A percentile compares a stretch with the other conserved stretches of the same genome.
These are phyloP conservation scores for Ricinus communis DNA, from an alignment of 345 rosid genomes.

Conservation along the genomic window DNA sequence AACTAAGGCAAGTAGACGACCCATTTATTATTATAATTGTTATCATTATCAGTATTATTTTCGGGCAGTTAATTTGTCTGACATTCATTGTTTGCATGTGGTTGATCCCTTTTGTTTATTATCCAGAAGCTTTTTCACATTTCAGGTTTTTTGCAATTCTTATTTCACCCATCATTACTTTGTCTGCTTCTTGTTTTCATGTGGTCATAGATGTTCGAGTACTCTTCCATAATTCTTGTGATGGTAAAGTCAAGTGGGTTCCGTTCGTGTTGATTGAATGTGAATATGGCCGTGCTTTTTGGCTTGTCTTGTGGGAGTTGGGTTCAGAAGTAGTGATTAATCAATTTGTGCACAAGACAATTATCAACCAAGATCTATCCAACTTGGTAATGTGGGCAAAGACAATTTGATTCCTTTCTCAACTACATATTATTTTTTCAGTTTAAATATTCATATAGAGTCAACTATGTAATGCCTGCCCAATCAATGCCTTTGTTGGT, in stretches of 20 bases:
- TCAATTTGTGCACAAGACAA: conserved; percentile 19
- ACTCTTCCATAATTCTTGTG: neutral
- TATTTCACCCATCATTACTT: conserved; percentile 11
- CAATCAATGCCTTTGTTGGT: conserved; percentile 12
- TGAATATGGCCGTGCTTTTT: neutral
- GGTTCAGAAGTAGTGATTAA: conserved; percentile 2
- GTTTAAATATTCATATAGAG: conserved; percentile 9
- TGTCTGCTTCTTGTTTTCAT: conserved; percentile 17
- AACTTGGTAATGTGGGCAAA: conserved; percentile 21
- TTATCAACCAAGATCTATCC: conserved; percentile 23
- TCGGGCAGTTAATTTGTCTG: conserved; percentile 9
- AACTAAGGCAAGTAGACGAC: conserved; percentile 1
- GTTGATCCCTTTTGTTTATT: neutral
- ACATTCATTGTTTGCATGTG: conserved; percentile 17
- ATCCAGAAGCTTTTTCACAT: conserved; percentile 10
- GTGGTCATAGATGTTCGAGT: neutral
- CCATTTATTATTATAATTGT: conserved; percentile 19
- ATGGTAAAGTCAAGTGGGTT: neutral
- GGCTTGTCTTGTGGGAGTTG: conserved; percentile 2
- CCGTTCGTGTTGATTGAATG: neutral
- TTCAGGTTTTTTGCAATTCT: neutral
- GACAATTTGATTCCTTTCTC: conserved; percentile 19
- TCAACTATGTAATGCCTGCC: conserved; percentile 26
- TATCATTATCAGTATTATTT: neutral
- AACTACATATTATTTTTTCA: conserved; percentile 17